Base-by-base conservation (phyloP, 352 stramenopile genomes). In the Lagenidium giganteum region DNA sequence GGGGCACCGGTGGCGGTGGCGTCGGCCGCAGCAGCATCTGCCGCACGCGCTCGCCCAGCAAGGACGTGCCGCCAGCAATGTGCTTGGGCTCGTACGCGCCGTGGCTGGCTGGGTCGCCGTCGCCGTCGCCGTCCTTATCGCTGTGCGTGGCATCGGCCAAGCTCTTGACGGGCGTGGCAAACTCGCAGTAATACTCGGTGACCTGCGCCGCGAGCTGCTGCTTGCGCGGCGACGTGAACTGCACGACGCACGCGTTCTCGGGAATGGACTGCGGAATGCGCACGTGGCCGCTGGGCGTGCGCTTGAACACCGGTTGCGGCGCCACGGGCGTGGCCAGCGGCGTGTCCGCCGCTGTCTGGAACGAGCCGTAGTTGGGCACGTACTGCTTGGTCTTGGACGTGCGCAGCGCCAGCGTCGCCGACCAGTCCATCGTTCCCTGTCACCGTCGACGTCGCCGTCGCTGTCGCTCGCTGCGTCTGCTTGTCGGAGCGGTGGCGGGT, bases 231-330 rank as follows among this genome's bases (percentile, higher is more conserved):
- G 67, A 79, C 34, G 64, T 62, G 33, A 83, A 83, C 20, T 80
- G 67, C 7, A 61, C 73, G 28, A 83, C 38, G 13, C 55, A 60
- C 39, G 81, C 65, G 64, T 83, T 62, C 39, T 83, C 70, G 2
- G 70, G 70, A 35, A 83, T 83, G 41, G 66, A 79, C 47, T 77
- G 61, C 16, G 70, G 67, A 41, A 82, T 77, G 51, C 67, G 64
- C 30, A 77, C 70, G 53, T 52, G 66, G 41, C 42, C 51, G 37
- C 30, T 51, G n/a, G 16, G 20, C 42, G 43, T 33, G 42, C 38
- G 38, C 43, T 29, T 17, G 43, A 22, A 13, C 29, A 38, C 17
- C 34, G n/a, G n/a, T n/a, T n/a, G n/a, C n/a, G n/a, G n/a, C n/a
- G n/a, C n/a, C n/a, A n/a, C n/a, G n/a, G n/a, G n/a, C n/a, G n/a